Evolutionary conservation across 164 flowering plant species (phyloP), one percentile per base, ranked within the genome.

Genomic region (Magnolia kwangsiensis): DNA sequence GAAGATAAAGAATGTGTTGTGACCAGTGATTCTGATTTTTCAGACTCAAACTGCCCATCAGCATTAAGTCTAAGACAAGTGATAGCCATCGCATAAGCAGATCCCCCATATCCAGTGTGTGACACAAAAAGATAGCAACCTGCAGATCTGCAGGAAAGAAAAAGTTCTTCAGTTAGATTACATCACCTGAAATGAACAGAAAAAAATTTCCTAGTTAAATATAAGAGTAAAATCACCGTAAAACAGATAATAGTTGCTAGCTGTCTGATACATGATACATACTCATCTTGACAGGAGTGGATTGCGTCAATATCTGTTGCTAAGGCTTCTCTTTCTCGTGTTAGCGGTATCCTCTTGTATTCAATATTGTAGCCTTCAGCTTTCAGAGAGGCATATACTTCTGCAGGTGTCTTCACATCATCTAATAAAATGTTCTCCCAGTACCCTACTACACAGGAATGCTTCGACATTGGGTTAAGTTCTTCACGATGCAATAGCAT

Each of bases 401-500:
- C 98, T 63, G 92, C 91, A 74, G 97, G 92, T 45, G 97, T 91
- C 83, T 92, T 90, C 79, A 95, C 94, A 83, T 92, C 89, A 84
- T 90, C 96, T n/a, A 80, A 77, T 75, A 81, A 84, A 70, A 95
- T 88, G 75, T 93, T 95, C 82, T 95, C 98, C 98, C 97, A 95
- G 81, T 91, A 95, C 61, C 98, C 98, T 66, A 92, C 77, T n/a
- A 95, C 89, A 83, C 85, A 83, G 50, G 91, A 84, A 78, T 90
- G 90, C 73, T 92, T 89, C 72, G 81, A 75, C n/a, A 88, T 80
- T 20, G 95, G 93, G 79, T 78, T 86, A 81, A 84, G 90, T 78
- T 95, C 98, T 89, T 95, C 98, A 24, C 97, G 97, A 79, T 95
- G 98, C 77, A 95, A 84, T 84, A 95, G 95, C 89, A 95, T 87